A percentile compares a stretch with the other conserved stretches of the same genome.
These are phyloP conservation scores for Zalaria sp. DNA, from an alignment of 2,329 filamentous ascomycete genomes.

Conservation along the genomic window DNA sequence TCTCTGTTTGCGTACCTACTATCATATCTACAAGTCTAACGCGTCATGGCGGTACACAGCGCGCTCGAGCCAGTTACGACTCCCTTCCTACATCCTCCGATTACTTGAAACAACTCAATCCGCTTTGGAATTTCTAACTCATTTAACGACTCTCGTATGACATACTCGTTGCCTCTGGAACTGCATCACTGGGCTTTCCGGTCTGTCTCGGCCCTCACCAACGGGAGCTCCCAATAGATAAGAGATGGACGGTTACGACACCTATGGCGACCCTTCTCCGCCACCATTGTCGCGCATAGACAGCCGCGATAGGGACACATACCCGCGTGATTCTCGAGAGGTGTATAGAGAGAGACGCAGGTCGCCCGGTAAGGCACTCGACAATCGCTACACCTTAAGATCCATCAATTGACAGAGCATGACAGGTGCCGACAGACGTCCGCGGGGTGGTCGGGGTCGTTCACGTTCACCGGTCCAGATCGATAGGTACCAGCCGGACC, in stretches of 20 bases:
- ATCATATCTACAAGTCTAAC: constrained; percentile 2
- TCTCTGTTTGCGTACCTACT: constrained; percentile 9
- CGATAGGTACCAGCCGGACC: constrained; percentile 65
- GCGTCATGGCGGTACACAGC: constrained; percentile 2
- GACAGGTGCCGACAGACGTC: constrained; percentile 13
- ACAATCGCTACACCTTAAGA: neutral
- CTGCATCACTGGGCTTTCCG: too few species aligned
- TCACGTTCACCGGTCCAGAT: constrained; percentile 59
- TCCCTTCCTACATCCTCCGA: neutral
- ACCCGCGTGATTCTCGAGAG: constrained; percentile 4
- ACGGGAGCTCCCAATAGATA: too few species aligned
- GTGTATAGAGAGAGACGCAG: constrained; percentile 13
- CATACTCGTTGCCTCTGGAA: too few species aligned
- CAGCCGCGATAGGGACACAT: constrained; percentile 3
- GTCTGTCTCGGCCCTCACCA: too few species aligned
- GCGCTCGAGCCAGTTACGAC: neutral
- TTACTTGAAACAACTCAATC: constrained; percentile 3
- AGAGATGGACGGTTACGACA: constrained; percentile 3
- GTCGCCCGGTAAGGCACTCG: constrained; percentile 1
- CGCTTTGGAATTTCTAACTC: neutral
- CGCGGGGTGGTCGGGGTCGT: constrained; percentile 42
- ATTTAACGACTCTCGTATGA: too few species aligned
- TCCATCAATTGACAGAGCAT: constrained; percentile 4
- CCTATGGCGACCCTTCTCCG: constrained; percentile 1
- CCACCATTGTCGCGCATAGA: constrained; percentile 3